phyloP scores from a whole-genome alignment of 352 stramenopile genomes.

The Phytopythium litorale region DNA sequence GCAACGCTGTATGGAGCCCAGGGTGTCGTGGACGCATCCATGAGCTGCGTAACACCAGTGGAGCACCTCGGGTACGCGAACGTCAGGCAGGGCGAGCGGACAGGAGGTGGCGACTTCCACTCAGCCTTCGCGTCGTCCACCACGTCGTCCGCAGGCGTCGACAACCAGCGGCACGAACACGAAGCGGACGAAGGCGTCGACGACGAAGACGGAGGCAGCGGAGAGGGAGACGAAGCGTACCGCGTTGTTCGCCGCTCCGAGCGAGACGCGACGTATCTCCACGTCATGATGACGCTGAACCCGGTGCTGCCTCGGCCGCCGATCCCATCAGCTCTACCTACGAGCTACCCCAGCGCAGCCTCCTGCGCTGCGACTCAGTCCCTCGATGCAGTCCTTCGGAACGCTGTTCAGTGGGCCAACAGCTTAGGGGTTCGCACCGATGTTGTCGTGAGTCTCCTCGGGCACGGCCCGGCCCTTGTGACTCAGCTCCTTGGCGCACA shows the following conservation, averaged over 20 bases:
- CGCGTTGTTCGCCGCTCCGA: conserved; percentile 30
- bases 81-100: conserved; percentile 5
- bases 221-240: conserved; percentile 29
- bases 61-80: conserved; percentile 87
- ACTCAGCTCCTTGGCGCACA: conserved; percentile 74
- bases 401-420: neutral
- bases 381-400: neutral
- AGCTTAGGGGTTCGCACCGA: conserved; percentile 6
- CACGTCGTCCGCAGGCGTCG: neutral
- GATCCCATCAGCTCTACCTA: neutral
- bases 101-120: neutral
- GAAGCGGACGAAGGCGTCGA: conserved; percentile 30
- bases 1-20: conserved; percentile 77
- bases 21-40: conserved; percentile 69
- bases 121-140: conserved; percentile 3
- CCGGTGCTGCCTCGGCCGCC: conserved; percentile 48
- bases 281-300: conserved; percentile 87
- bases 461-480: conserved; percentile 59
- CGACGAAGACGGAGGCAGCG: conserved; percentile 19
- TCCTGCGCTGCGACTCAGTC: conserved; percentile 8
- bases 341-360: neutral
- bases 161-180: conserved; percentile 15
- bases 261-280: conserved; percentile 75
- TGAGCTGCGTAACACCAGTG: conserved; percentile 79
- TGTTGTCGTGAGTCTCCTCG: conserved; percentile 77